These are phyloP conservation scores for Aspergillus pseudoviridinutans DNA, from an alignment of 2,329 filamentous ascomycete species.

Conservation along the genomic window DNA sequence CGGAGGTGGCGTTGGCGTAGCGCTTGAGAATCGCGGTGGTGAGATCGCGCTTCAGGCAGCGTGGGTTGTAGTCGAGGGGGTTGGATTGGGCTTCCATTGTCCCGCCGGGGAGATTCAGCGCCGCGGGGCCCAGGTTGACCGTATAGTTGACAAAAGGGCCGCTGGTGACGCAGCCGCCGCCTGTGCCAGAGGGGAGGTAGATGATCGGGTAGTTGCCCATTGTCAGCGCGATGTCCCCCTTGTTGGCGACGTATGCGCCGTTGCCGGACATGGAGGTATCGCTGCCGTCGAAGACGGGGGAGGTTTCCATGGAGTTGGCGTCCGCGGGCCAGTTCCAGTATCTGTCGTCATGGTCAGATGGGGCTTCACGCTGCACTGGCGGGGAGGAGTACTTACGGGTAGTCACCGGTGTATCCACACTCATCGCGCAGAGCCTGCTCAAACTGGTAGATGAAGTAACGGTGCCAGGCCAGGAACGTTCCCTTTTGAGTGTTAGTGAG, in stretches of 20 bases:
- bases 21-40: conserved; percentile 16
- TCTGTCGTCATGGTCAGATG: conserved; percentile 2
- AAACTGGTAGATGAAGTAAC: conserved; percentile 28
- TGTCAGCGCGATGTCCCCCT: conserved; percentile 17
- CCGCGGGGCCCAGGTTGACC: conserved; percentile 3
- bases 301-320: conserved; percentile 34
- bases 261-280: conserved; percentile 45
- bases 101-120: background rate
- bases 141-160: conserved; percentile 15
- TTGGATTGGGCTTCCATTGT: conserved; percentile 1
- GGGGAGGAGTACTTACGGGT: conserved; percentile 15
- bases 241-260: conserved; percentile 32
- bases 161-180: conserved; percentile 13
- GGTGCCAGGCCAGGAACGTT: conserved; percentile 34
- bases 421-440: conserved; percentile 31
- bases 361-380: background rate
- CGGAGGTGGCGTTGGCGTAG: conserved; percentile 20
- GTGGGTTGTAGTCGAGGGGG: conserved; percentile 25
- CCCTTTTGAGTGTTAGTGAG: conserved; percentile 12
- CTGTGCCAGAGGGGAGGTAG: conserved; percentile 36
- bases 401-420: conserved; percentile 38
- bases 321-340: conserved; percentile 49
- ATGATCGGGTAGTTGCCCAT: conserved; percentile 31
- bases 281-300: conserved; percentile 50
- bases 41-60: conserved; percentile 27